Evolutionary conservation across 2,329 filamentous ascomycete species (phyloP), one percentile per base, ranked within the genome.

Genomic region (Botryotinia calthae): DNA sequence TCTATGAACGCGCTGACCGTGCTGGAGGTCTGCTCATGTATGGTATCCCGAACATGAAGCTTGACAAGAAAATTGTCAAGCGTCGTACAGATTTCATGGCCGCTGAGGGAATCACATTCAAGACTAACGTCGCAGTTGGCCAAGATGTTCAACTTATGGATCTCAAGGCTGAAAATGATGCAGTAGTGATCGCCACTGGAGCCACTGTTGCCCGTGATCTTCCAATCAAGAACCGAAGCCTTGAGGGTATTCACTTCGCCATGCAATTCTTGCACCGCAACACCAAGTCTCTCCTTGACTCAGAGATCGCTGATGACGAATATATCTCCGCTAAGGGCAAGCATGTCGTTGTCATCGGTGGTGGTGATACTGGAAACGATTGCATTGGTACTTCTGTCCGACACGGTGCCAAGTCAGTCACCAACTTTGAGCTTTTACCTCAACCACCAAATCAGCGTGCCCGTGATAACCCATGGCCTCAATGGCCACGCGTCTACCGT

Each of bases 31-130:
- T 98, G 72, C 89, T 98, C 80, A 98, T 98, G 95, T 98, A 98
- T 81, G 95, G 95, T 78, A 98, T 98, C 78, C 95, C 95, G 77
- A 98, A 98, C 87, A 98, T 98, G 95, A 98, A 98, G 87, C 92
- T 98, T 59, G 95, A 98, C 86, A 98, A 98, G 88, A 94, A 94
- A 81, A 91, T 98, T 76, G 95, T 98, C 74, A 95, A 98, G 87
- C 93, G 95, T 70, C 93, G 95, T 82, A 94, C 96, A 66, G 93
- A 98, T 83, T 94, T 98, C 83, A 95, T 98, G 93, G 93, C 92
- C 71, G 88, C 90, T 5, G 95, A 98, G 84, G 95, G 95, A 66
- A 85, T 98, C 80, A 87, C 87, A 69, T 97, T 97, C 84, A 90
- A 93, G 83, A 92, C 93, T 46, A 89, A 91, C 74, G 89, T 93